Percentiles rank a stretch among this genome's conserved stretches.
These are phyloP conservation scores for Endotrypanum monterogeii DNA, from an alignment of 208 protist genomes.

Conservation along the genomic window DNA sequence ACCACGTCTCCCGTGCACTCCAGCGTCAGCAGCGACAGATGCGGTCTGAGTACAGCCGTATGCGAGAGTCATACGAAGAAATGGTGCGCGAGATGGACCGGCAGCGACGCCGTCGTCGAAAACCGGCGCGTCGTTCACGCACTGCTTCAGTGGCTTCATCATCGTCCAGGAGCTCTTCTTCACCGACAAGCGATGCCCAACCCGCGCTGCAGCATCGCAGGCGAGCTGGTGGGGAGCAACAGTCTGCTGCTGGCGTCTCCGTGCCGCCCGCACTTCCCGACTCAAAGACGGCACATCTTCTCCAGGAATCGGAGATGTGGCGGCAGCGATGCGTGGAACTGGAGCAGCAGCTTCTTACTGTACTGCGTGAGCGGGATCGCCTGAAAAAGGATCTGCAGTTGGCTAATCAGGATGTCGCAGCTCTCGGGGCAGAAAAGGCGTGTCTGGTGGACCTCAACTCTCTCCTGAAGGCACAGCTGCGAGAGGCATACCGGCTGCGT, in stretches of 20 bases:
- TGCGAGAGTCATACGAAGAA: conserved; percentile 53
- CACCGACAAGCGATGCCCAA: neutral
- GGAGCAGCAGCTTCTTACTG: conserved; percentile 64
- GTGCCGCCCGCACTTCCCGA: conserved; percentile 21
- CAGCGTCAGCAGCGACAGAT: conserved; percentile 36
- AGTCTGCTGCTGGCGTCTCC: neutral
- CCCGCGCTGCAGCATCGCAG: neutral
- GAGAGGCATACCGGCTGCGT: conserved; percentile 73
- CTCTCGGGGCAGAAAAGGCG: conserved; percentile 68
- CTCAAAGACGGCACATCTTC: conserved; percentile 24
- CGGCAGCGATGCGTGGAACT: conserved; percentile 73
- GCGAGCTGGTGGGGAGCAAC: neutral
- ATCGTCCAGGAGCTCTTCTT: conserved; percentile 17
- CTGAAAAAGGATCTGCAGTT: conserved; percentile 50
- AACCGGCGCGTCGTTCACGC: conserved; percentile 6
- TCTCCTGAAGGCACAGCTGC: conserved; percentile 84
- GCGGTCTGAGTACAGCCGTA: conserved; percentile 42
- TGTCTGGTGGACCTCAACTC: conserved; percentile 85
- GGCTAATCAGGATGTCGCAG: conserved; percentile 46
- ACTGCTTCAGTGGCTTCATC: conserved; percentile 13
- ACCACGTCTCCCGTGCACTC: conserved; percentile 28
- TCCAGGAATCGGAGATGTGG: conserved; percentile 80
- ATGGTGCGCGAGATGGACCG: conserved; percentile 49
- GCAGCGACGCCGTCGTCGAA: conserved; percentile 19
- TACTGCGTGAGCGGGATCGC: conserved; percentile 73